Percentiles rank a stretch among this genome's conserved stretches.
Evolutionary conservation across 83 land plant species (phyloP).

Genomic region (Diphasiastrum complanatum): DNA sequence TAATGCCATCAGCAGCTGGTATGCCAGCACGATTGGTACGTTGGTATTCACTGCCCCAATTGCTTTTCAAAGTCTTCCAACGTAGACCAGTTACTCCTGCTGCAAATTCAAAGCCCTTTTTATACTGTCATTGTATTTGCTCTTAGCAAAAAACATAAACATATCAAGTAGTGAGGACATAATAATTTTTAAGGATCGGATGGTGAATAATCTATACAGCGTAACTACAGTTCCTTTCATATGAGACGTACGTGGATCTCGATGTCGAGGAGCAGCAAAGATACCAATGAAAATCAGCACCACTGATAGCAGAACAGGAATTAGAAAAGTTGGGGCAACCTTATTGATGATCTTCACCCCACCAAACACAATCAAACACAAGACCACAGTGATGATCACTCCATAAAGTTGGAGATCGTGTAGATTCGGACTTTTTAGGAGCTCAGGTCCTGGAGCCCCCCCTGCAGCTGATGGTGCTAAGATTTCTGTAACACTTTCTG

Average conservation of each 20-base stretch:
- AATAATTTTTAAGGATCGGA: no score
- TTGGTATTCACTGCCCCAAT: constrained; percentile 9
- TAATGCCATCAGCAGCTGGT: constrained; percentile 11
- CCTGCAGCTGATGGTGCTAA: constrained; percentile 4
- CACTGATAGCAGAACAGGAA: constrained; percentile 8
- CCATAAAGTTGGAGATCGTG: constrained; percentile 13
- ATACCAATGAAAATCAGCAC: constrained; percentile 13
- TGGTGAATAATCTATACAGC: no score
- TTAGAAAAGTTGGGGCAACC: constrained; percentile 12
- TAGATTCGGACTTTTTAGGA: constrained; percentile 10
- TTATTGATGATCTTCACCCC: constrained; percentile 15
- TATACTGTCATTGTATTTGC: no score
- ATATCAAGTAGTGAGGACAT: no score
- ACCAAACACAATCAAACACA: constrained; percentile 11
- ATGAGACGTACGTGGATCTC: constrained; percentile 10
- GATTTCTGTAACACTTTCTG: constrained; percentile 10
- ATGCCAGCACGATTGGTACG: constrained; percentile 16
- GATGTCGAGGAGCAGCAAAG: constrained; percentile 12
- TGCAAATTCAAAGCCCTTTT: no score
- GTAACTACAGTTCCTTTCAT: no score
- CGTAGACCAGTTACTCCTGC: constrained; percentile 13
- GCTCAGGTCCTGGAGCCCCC: neutral
- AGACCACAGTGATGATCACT: constrained; percentile 5
- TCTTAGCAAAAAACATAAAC: constrained; percentile 1
- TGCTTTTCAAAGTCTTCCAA: constrained; percentile 1